These are phyloP conservation scores for Raphanus raphanistrum DNA, from an alignment of 345 rosid genomes.

Conservation along the genomic window DNA sequence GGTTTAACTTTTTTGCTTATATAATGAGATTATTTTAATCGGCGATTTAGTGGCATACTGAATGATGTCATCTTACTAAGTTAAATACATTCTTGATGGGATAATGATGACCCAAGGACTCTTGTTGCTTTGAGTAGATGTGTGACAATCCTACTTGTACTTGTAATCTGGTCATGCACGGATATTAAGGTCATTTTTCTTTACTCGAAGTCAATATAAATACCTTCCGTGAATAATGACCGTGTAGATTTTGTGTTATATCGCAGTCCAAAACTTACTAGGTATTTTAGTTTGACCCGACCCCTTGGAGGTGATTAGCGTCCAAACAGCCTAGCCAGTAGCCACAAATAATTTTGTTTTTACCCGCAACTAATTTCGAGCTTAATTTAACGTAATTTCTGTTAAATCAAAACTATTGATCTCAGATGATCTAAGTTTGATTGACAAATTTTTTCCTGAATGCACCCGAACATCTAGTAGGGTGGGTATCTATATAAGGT, in stretches of 20 bases:
- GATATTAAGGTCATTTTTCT: neutral
- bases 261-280: neutral
- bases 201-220: constrained; percentile 16
- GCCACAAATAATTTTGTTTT: neutral
- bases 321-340: neutral
- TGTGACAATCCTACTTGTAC: constrained; percentile 15
- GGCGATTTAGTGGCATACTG: constrained; percentile 6
- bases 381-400: neutral
- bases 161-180: constrained; percentile 9
- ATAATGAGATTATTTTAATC: neutral
- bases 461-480: no score
- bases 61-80: constrained; percentile 20
- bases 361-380: neutral
- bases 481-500: no score
- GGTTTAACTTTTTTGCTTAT: neutral
- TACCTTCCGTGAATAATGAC: constrained; percentile 3
- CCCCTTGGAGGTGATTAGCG: neutral
- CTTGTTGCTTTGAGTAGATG: constrained; percentile 19
- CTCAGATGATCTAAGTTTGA: no score
- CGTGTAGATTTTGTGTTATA: neutral
- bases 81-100: neutral
- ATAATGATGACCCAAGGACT: constrained; percentile 11
- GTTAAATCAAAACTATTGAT: neutral
- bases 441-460: no score
- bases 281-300: constrained; percentile 16